These are phyloP conservation scores for Naganishia cerealis DNA, from an alignment of 1,284 basidiomycete genomes.

Conservation along the genomic window DNA sequence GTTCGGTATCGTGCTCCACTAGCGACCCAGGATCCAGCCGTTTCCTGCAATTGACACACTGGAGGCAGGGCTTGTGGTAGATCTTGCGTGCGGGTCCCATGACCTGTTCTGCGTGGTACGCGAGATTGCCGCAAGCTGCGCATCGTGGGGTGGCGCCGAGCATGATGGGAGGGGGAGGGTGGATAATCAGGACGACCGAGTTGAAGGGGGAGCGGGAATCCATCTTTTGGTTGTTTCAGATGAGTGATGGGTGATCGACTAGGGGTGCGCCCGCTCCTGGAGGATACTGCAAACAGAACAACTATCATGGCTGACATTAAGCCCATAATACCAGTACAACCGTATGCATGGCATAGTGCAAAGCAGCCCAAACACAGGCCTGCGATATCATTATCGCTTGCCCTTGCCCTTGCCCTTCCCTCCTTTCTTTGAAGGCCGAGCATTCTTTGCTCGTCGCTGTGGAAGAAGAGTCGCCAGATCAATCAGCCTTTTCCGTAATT, in stretches of 20 bases:
- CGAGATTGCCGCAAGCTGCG: conserved; percentile 47
- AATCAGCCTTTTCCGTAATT: conserved; percentile 7
- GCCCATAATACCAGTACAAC: background rate
- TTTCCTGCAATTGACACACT: conserved; percentile 53
- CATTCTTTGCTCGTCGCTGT: conserved; percentile 64
- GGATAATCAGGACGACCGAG: background rate
- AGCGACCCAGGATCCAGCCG: conserved; percentile 51
- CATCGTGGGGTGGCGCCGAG: conserved; percentile 50
- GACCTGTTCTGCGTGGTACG: conserved; percentile 53
- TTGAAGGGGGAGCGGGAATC: background rate
- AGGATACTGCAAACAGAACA: background rate
- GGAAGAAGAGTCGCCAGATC: background rate
- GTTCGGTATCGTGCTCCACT: conserved; percentile 53
- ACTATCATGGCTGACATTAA: background rate
- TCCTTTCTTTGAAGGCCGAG: conserved; percentile 58
- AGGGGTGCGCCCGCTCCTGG: no score
- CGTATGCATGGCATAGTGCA: background rate
- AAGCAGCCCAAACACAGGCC: background rate
- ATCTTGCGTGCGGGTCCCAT: conserved; percentile 54
- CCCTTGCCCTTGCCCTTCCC: conserved; percentile 39
- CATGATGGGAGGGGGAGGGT: background rate
- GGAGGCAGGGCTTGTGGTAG: conserved; percentile 56
- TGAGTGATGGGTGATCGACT: no score
- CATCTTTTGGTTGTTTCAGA: no score
- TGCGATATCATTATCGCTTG: conserved; percentile 10